These are phyloP conservation scores for Geotrichum macrosporum DNA, from an alignment of 1,139 yeast genomes.

Conservation along the genomic window DNA sequence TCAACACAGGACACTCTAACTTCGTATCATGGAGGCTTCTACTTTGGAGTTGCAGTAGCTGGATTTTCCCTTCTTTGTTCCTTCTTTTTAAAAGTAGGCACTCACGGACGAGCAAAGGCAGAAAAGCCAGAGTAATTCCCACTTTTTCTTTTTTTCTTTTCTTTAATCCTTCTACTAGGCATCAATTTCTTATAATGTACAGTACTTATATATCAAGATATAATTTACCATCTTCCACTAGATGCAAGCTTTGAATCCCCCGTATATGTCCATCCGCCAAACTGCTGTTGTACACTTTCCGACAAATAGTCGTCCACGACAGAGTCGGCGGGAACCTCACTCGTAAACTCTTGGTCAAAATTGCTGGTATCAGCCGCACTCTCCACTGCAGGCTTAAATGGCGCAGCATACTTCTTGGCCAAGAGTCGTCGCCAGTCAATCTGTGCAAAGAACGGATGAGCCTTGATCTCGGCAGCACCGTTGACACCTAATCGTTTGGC, in stretches of 20 bases:
- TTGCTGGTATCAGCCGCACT: conserved; percentile 86
- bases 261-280: conserved; percentile 98
- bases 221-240: conserved; percentile 4
- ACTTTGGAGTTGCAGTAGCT: conserved; percentile 41
- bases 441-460: conserved; percentile 82
- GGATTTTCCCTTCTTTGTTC: conserved; percentile 36
- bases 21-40: conserved; percentile 42
- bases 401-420: conserved; percentile 88
- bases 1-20: conserved; percentile 31
- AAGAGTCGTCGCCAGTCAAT: conserved; percentile 86
- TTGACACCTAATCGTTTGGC: conserved; percentile 65
- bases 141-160: background rate
- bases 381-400: conserved; percentile 88
- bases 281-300: conserved; percentile 90
- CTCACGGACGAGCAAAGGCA: conserved; percentile 26
- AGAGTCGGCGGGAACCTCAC: conserved; percentile 89
- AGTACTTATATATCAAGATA: too few species aligned
- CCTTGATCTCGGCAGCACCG: conserved; percentile 82
- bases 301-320: conserved; percentile 79
- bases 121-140: conserved; percentile 1
- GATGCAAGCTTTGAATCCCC: conserved; percentile 35
- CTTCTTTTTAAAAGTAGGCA: conserved; percentile 41
- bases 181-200: background rate
- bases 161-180: too few species aligned
- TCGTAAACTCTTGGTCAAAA: conserved; percentile 89